These are phyloP conservation scores for Senecio squalidus DNA, from an alignment of 140 eudicot species.

Conservation along the genomic window DNA sequence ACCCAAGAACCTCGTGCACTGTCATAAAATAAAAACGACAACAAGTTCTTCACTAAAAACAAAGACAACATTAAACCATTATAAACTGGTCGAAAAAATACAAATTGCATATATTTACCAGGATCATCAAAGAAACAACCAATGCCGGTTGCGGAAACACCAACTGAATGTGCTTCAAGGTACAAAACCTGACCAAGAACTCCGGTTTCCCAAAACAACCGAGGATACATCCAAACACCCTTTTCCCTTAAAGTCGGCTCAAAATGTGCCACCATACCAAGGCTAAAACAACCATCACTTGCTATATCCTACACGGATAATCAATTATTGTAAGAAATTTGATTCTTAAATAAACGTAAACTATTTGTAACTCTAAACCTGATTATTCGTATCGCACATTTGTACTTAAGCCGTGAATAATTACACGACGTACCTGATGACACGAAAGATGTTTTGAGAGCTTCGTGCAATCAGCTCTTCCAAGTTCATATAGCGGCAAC, in stretches of 20 bases:
- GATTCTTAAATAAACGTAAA: background rate
- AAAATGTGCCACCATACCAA: conserved; percentile 87
- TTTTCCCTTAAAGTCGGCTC: conserved; percentile 51
- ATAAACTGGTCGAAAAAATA: background rate
- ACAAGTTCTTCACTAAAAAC: background rate
- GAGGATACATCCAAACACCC: conserved; percentile 94
- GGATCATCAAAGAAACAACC: conserved; percentile 98
- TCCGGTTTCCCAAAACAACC: conserved; percentile 96
- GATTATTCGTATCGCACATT: background rate
- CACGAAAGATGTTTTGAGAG: conserved; percentile 80
- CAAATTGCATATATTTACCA: conserved; percentile 50
- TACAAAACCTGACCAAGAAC: conserved; percentile 86
- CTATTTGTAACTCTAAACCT: background rate
- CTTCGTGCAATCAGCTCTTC: conserved; percentile 50
- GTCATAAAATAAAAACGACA: conserved; percentile 19
- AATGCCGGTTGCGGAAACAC: conserved; percentile 91
- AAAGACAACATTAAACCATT: background rate
- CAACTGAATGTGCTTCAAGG: conserved; percentile 95
- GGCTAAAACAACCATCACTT: conserved; percentile 93
- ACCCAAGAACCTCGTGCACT: conserved; percentile 88
- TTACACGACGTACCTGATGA: conserved; percentile 69
- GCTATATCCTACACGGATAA: conserved; percentile 91
- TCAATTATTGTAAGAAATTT: no score
- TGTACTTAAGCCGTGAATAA: no score
- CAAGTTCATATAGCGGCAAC: conserved; percentile 78